Percentiles rank a stretch among this genome's conserved stretches.
These are phyloP conservation scores for Leishmania braziliensis DNA, from an alignment of 208 protist genomes.

Conservation along the genomic window DNA sequence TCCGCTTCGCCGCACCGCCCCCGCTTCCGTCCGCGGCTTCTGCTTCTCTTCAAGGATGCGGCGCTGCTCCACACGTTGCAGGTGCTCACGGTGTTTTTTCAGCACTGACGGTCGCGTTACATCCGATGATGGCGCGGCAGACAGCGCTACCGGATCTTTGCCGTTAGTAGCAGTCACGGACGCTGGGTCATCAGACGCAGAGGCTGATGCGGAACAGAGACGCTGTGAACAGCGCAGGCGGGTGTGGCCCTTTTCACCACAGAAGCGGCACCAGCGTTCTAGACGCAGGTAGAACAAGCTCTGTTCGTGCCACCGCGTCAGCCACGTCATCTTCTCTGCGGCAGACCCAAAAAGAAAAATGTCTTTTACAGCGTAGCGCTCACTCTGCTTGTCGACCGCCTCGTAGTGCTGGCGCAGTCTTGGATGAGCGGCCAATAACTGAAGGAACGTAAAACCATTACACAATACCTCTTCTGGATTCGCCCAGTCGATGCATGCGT, in stretches of 20 bases:
- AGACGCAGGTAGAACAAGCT: conserved; percentile 44
- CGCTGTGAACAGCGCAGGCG: conserved; percentile 41
- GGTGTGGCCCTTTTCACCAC: conserved; percentile 68
- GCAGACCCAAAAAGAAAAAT: conserved; percentile 35
- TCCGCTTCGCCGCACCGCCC: conserved; percentile 11
- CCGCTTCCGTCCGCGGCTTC: conserved; percentile 22
- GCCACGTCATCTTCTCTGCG: conserved; percentile 26
- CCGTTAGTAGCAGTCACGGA: background rate
- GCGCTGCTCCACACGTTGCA: conserved; percentile 68
- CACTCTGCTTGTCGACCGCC: conserved; percentile 17
- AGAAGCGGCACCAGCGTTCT: conserved; percentile 76
- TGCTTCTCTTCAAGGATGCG: conserved; percentile 75
- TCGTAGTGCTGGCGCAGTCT: conserved; percentile 42
- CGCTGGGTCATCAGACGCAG: background rate
- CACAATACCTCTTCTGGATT: conserved; percentile 58
- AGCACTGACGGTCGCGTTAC: conserved; percentile 22
- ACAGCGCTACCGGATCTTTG: background rate
- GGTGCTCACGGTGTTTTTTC: conserved; percentile 61
- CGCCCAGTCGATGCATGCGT: conserved; percentile 78
- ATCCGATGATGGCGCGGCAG: background rate
- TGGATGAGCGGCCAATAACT: conserved; percentile 63
- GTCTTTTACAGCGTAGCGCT: conserved; percentile 19
- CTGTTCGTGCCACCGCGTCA: conserved; percentile 47
- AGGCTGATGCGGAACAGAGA: background rate
- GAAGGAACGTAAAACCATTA: conserved; percentile 82